phyloP scores from a whole-genome alignment of 2,329 filamentous ascomycete species.

The Pseudogymnoascus sp. region DNA sequence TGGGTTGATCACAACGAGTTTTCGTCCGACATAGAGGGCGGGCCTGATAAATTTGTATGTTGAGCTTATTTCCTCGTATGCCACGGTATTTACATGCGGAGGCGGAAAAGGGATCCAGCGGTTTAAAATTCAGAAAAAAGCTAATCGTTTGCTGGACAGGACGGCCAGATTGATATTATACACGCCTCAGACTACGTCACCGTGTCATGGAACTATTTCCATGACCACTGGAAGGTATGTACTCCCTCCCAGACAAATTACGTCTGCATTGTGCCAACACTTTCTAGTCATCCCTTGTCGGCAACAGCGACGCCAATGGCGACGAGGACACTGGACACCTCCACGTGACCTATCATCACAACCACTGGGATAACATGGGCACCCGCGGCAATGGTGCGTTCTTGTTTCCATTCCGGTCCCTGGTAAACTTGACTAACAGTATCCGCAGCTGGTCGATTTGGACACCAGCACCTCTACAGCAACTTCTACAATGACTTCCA shows the following conservation, averaged over 20 bases:
- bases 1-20: conserved; percentile 40
- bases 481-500: conserved; percentile 40
- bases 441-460: conserved; percentile 41
- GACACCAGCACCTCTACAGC: conserved; percentile 42
- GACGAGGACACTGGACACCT: conserved; percentile 24
- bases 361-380: conserved; percentile 22
- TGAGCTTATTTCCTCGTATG: neutral
- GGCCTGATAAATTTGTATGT: conserved; percentile 31
- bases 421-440: conserved; percentile 39
- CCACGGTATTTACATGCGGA: neutral
- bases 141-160: conserved; percentile 25
- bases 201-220: conserved; percentile 35
- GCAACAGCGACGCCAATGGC: conserved; percentile 23
- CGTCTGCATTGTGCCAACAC: neutral
- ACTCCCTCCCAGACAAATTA: too few species aligned
- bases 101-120: neutral
- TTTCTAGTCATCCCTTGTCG: conserved; percentile 20
- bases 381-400: conserved; percentile 28
- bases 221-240: conserved; percentile 32
- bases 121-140: neutral
- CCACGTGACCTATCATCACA: conserved; percentile 23
- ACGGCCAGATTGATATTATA: conserved; percentile 37
- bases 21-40: conserved; percentile 28
- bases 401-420: conserved; percentile 41
- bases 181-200: conserved; percentile 38